Percentiles rank a stretch among this genome's conserved stretches.
phyloP scores from a whole-genome alignment of 2,329 filamentous ascomycete species.

The Claviceps fusiformis region DNA sequence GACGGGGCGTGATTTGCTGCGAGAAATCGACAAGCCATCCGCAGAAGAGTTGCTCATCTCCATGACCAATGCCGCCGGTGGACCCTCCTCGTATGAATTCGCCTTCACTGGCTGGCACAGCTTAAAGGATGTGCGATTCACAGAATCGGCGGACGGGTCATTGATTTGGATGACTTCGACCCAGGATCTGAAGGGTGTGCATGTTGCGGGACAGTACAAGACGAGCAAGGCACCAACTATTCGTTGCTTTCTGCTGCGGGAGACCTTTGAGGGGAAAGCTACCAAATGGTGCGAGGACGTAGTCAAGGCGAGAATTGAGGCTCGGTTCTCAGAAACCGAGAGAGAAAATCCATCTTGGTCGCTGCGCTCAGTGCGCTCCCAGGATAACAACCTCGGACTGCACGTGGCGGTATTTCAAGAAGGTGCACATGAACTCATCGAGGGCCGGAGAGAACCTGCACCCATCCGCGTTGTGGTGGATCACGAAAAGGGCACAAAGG shows the following conservation, averaged over 20 bases:
- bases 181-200: constrained; percentile 43
- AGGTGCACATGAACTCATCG: constrained; percentile 44
- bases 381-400: constrained; percentile 44
- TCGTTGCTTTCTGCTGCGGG: constrained; percentile 58
- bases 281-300: constrained; percentile 71
- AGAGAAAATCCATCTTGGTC: constrained; percentile 73
- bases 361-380: constrained; percentile 53
- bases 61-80: constrained; percentile 49
- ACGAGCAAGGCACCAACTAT: constrained; percentile 39
- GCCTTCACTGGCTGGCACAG: constrained; percentile 61
- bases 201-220: constrained; percentile 27
- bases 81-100: constrained; percentile 53
- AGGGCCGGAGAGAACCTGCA: constrained; percentile 54
- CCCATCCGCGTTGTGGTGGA: constrained; percentile 62
- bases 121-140: constrained; percentile 58
- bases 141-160: constrained; percentile 51
- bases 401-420: constrained; percentile 63
- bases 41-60: constrained; percentile 48
- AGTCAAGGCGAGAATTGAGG: constrained; percentile 73
- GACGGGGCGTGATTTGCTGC: constrained; percentile 63
- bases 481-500: constrained; percentile 51
- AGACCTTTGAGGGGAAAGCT: constrained; percentile 65
- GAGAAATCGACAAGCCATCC: constrained; percentile 73
- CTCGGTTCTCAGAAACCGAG: constrained; percentile 70
- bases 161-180: constrained; percentile 56